Percentiles rank a stretch among this genome's conserved stretches.
phyloP scores from a whole-genome alignment of 257 asterid species.

The Verbascum thapsus region DNA sequence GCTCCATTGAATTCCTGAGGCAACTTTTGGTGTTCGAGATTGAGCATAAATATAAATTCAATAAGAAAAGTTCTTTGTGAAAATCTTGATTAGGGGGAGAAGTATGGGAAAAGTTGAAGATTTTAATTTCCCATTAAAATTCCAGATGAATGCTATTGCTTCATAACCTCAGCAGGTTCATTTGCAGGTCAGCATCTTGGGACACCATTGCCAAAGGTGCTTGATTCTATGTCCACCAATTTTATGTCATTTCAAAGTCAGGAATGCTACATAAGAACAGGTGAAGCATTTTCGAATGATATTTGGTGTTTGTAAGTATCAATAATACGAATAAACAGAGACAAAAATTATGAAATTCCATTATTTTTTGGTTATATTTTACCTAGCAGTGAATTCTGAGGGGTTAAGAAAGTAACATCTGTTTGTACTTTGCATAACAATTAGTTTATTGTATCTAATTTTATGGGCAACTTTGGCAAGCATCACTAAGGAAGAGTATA shows the following conservation, averaged over 20 bases:
- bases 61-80: conserved; percentile 5
- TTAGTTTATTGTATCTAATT: conserved; percentile 21
- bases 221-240: conserved; percentile 63
- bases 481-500: conserved; percentile 21
- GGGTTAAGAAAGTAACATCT: conserved; percentile 6
- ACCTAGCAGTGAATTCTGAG: conserved; percentile 3
- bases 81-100: conserved; percentile 10
- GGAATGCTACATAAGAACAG: conserved; percentile 91
- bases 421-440: neutral
- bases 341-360: conserved; percentile 3
- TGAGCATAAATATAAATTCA: conserved; percentile 6
- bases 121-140: conserved; percentile 1
- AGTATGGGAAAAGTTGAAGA: conserved; percentile 4
- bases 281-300: conserved; percentile 43
- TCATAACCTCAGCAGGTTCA: conserved; percentile 29
- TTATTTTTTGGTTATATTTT: conserved; percentile 23
- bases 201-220: conserved; percentile 67
- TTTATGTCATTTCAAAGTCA: conserved; percentile 68
- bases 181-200: conserved; percentile 71
- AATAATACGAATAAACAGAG: neutral
- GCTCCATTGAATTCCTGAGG: conserved; percentile 24
- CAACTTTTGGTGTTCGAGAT: conserved; percentile 27
- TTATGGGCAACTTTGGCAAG: conserved; percentile 22
- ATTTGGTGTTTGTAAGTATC: conserved; percentile 29
- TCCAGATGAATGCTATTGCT: conserved; percentile 9